Conservation (phyloP, 768 basidiomycete species). For the Sarcomyxa edulis region DNA sequence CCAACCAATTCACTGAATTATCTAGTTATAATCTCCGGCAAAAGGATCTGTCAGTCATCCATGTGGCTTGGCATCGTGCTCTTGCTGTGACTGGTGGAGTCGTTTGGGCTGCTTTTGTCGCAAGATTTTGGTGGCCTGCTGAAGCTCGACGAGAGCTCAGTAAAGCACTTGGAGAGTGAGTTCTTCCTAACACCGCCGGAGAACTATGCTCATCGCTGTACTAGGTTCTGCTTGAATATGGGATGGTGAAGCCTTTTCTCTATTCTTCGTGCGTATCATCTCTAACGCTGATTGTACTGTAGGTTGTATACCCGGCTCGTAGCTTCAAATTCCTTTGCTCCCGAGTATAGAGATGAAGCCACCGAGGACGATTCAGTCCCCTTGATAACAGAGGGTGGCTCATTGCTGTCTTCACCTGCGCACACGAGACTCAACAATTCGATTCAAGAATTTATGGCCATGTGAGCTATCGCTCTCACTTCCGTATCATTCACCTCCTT, state of each 20-base stretch:
- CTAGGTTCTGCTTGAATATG: slow-evolving; percentile 86
- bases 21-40: slow-evolving; percentile 76
- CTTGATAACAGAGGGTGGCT: slow-evolving; percentile 9
- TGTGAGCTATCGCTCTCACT: slow-evolving; percentile 31
- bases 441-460: slow-evolving; percentile 86
- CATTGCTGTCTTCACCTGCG: slow-evolving; percentile 26
- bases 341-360: slow-evolving; percentile 30
- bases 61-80: slow-evolving; percentile 74
- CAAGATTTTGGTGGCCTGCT: slow-evolving; percentile 92
- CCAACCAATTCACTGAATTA: neutral
- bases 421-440: slow-evolving; percentile 50
- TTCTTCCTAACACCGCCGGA: no score
- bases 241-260: no score
- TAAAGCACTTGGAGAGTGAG: slow-evolving; percentile 79
- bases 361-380: slow-evolving; percentile 16
- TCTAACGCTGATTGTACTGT: no score
- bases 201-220: no score
- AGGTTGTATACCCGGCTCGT: slow-evolving; percentile 92
- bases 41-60: slow-evolving; percentile 49
- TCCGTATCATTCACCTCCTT: neutral
- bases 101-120: slow-evolving; percentile 84
- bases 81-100: slow-evolving; percentile 82
- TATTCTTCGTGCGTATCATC: no score
- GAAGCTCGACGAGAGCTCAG: slow-evolving; percentile 88
- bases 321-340: slow-evolving; percentile 74